Conservation (phyloP, 2,329 filamentous ascomycete species). For the Simplicillium aogashimaense region DNA sequence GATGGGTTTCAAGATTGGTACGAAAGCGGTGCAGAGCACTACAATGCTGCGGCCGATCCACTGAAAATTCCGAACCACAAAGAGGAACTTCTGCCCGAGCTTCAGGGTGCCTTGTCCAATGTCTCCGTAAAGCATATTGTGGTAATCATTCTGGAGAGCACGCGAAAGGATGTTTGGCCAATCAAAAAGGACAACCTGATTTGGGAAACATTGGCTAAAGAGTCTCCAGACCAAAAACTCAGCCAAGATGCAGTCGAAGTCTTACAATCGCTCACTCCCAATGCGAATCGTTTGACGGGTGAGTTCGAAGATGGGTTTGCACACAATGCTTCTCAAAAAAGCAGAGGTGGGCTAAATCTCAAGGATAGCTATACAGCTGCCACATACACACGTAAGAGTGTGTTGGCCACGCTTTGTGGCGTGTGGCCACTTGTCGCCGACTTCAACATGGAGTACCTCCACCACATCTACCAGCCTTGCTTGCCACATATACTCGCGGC, state of each 20-base stretch:
- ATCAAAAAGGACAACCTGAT: slow-evolving; percentile 29
- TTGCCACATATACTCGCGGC: slow-evolving; percentile 27
- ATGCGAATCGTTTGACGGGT: slow-evolving; percentile 23
- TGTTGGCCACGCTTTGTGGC: slow-evolving; percentile 31
- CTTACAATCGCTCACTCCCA: slow-evolving; percentile 18
- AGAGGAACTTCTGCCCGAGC: slow-evolving; percentile 16
- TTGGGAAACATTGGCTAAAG: slow-evolving; percentile 20
- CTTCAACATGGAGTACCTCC: slow-evolving; percentile 28
- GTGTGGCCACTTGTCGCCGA: slow-evolving; percentile 28
- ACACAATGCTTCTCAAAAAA: slow-evolving; percentile 6
- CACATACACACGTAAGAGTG: slow-evolving; percentile 34
- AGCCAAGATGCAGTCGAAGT: slow-evolving; percentile 19
- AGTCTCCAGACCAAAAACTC: slow-evolving; percentile 19
- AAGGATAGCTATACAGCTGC: slow-evolving; percentile 29
- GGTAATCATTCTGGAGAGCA: slow-evolving; percentile 32
- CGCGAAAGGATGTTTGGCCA: slow-evolving; percentile 33
- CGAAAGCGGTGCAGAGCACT: slow-evolving; percentile 13
- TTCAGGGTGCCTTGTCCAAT: slow-evolving; percentile 14
- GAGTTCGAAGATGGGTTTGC: slow-evolving; percentile 24
- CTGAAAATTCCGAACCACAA: slow-evolving; percentile 28
- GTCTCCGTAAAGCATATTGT: slow-evolving; percentile 32
- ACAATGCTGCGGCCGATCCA: slow-evolving; percentile 25
- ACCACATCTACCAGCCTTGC: slow-evolving; percentile 34
- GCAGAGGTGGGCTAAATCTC: slow-evolving; percentile 27
- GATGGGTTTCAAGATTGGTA: slow-evolving; percentile 19